A percentile compares a stretch with the other conserved stretches of the same genome.
These are phyloP conservation scores for Lachancea fermentati DNA, from an alignment of 805 yeast species.

Conservation along the genomic window DNA sequence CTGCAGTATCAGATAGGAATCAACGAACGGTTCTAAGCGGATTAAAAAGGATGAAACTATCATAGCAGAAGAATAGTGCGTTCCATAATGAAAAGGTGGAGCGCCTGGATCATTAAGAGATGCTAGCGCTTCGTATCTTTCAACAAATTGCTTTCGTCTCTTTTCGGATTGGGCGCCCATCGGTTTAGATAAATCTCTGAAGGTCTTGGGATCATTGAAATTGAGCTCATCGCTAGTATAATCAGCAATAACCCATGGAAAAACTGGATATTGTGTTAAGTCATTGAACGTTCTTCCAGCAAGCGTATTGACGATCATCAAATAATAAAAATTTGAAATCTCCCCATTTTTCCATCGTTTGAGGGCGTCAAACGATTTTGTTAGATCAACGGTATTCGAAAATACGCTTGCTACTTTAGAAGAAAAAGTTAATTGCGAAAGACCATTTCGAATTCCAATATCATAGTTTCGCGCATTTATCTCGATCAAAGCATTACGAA, in stretches of 20 bases:
- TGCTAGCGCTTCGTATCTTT: constrained; percentile 64
- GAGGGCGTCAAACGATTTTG: constrained; percentile 45
- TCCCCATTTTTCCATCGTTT: constrained; percentile 71
- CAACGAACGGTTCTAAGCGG: constrained; percentile 73
- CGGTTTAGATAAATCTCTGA: constrained; percentile 75
- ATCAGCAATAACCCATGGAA: constrained; percentile 88
- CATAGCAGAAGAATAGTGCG: constrained; percentile 93
- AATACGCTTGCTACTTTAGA: constrained; percentile 41
- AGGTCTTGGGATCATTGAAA: constrained; percentile 52
- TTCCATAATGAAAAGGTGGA: constrained; percentile 87
- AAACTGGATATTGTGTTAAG: constrained; percentile 83
- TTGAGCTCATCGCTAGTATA: constrained; percentile 69
- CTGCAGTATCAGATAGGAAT: constrained; percentile 70
- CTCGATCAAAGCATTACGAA: constrained; percentile 47
- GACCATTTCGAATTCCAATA: constrained; percentile 30
- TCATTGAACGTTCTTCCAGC: constrained; percentile 91
- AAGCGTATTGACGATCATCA: constrained; percentile 72
- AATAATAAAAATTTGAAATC: constrained; percentile 75
- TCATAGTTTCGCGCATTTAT: constrained; percentile 36
- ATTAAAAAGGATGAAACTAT: constrained; percentile 78
- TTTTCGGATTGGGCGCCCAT: constrained; percentile 79
- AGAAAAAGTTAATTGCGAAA: constrained; percentile 33
- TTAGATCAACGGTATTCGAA: constrained; percentile 33
- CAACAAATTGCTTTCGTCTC: constrained; percentile 59
- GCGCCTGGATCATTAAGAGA: constrained; percentile 53